Conservation (phyloP, 805 yeast species). For the Zygosaccharomyces gambellarensis region DNA sequence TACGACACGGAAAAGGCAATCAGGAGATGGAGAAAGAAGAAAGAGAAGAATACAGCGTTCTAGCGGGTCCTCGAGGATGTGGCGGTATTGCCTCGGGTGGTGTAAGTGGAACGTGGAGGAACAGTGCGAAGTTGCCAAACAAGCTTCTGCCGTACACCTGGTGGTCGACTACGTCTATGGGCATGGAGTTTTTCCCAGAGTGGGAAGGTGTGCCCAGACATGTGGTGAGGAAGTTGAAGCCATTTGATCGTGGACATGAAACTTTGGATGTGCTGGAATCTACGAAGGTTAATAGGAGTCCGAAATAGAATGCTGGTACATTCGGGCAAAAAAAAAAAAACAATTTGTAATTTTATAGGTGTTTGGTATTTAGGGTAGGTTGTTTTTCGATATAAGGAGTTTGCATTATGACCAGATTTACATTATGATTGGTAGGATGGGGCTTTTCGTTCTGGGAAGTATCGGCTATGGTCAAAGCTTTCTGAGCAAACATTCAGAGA, state of each 20-base stretch:
- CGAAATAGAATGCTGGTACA: not conserved
- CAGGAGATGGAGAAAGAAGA: not conserved
- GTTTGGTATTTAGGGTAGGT: not conserved
- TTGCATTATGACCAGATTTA: not conserved
- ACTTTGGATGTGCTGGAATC: not conserved
- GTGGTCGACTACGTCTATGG: constrained; percentile 31
- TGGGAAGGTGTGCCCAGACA: constrained; percentile 29
- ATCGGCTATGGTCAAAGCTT: too few relatives aligned
- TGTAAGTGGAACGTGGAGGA: constrained; percentile 32
- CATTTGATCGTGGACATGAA: constrained; percentile 22
- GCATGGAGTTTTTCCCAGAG: constrained; percentile 32
- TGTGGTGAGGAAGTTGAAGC: constrained; percentile 23
- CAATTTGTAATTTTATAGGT: not conserved
- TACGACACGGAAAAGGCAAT: not conserved
- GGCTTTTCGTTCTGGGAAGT: too few relatives aligned
- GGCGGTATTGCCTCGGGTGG: constrained; percentile 33
- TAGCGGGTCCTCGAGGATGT: constrained; percentile 27
- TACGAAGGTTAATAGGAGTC: not conserved
- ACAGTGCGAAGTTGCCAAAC: constrained; percentile 19
- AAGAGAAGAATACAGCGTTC: constrained; percentile 6
- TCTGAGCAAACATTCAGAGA: too few relatives aligned
- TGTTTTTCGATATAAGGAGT: constrained; percentile 4
- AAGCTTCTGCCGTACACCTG: constrained; percentile 23
- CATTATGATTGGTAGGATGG: too few relatives aligned
- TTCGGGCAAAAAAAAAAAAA: not conserved